Base-by-base conservation (phyloP, 495 filamentous ascomycete species). In the Cryomyces minteri region DNA sequence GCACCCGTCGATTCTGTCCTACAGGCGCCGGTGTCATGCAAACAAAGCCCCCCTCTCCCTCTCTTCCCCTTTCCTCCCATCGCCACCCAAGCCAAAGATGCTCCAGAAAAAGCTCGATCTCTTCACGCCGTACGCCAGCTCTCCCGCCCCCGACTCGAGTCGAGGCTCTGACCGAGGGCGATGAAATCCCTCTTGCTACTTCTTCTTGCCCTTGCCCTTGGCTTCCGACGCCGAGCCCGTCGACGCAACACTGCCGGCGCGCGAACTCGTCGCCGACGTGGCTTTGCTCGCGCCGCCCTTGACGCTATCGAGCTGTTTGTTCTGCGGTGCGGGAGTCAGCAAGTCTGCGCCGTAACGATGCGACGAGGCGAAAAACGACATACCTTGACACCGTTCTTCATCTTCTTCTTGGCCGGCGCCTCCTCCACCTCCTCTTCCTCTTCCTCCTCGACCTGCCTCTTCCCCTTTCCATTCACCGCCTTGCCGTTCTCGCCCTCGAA, bases 381-480 rank as follows among this genome's bases (percentile, higher is more conserved):
- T 62, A 79, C 77, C 64, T 78, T 75, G 44, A 84, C 80, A 47
- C 77, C 74, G 28, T 54, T 80, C 73, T 93, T 94, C 11, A 74
- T 71, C 71, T 90, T 93, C 75, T 95, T 98, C 74, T 87, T 87
- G 1, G 77, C 78, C 33, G 88, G 87, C 1, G 79, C 77, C 7
- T 79, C 66, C 45, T 81, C 71, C 48, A 72, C 75, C 14, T 84
- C 80, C 51, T 88, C 85, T 48, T 94, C 88, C 6, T 69, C 64
- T 40, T 75, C 73, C 5, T 65, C 72, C 43, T 90, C 83, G 47
- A 84, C 83, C 49, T 84, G 84, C 31, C 67, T 67, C 59, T 86
- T 90, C 49, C 77, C 74, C 49, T 68, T 66, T 44, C 66, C 63
- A 50, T 67, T 66, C 25, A 63, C 51, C 8, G 51, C 41, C 48